Conservation (phyloP, 495 filamentous ascomycete species). For the Xylaria telfairii region DNA sequence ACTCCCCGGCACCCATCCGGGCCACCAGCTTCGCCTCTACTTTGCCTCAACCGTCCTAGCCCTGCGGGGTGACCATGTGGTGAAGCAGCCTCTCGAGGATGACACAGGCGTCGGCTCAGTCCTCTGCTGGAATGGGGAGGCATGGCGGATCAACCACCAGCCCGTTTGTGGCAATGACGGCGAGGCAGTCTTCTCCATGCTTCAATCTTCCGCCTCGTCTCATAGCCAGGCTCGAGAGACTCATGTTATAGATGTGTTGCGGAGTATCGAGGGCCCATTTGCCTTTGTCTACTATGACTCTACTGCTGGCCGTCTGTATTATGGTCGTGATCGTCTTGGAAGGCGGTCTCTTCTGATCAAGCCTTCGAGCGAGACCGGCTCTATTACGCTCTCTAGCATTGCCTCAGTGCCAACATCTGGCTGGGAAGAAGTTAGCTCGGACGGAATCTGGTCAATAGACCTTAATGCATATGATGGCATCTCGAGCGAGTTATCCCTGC, state of each 20-base stretch:
- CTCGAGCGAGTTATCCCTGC: constrained; percentile 37
- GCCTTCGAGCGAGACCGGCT: constrained; percentile 46
- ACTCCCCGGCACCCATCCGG: constrained; percentile 29
- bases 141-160: constrained; percentile 73
- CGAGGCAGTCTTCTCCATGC: constrained; percentile 67
- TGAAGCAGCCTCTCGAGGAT: constrained; percentile 76
- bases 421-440: constrained; percentile 84
- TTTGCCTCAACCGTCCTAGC: constrained; percentile 87
- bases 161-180: constrained; percentile 73
- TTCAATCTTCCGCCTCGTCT: constrained; percentile 56
- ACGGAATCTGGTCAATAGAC: constrained; percentile 74
- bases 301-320: constrained; percentile 65
- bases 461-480: constrained; percentile 50
- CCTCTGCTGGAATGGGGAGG: constrained; percentile 99
- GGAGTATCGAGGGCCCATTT: constrained; percentile 80
- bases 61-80: constrained; percentile 74
- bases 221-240: constrained; percentile 34
- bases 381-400: constrained; percentile 76
- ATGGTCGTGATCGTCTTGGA: constrained; percentile 84
- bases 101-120: constrained; percentile 62
- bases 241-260: constrained; percentile 59
- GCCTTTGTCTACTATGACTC: constrained; percentile 89
- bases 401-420: constrained; percentile 58
- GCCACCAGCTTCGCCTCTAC: constrained; percentile 53
- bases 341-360: constrained; percentile 77